Conservation (phyloP, 208 protist genomes). For the Trypanosoma avium region DNA sequence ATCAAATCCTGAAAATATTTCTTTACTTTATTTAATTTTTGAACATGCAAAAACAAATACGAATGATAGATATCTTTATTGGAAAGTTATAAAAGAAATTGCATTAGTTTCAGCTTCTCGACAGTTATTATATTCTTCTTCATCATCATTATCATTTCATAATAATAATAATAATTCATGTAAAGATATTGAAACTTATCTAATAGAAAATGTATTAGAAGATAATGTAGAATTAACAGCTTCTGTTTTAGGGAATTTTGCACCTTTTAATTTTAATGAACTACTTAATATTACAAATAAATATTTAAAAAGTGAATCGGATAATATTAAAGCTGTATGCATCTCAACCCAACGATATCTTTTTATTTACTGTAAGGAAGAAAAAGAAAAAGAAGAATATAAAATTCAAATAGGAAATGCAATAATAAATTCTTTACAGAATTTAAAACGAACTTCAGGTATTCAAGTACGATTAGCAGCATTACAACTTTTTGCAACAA, state of each 20-base stretch:
- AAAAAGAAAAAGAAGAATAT: neutral
- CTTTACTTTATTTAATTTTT: slow-evolving; percentile 28
- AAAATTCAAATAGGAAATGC: neutral
- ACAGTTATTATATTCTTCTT: neutral
- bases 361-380: neutral
- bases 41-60: slow-evolving; percentile 23
- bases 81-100: slow-evolving; percentile 43
- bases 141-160: slow-evolving; percentile 7
- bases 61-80: slow-evolving; percentile 40
- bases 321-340: slow-evolving; percentile 2
- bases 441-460: slow-evolving; percentile 17
- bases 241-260: slow-evolving; percentile 20
- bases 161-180: slow-evolving; percentile 38
- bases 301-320: slow-evolving; percentile 16
- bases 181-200: slow-evolving; percentile 22
- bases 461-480: slow-evolving; percentile 29
- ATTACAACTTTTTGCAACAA: slow-evolving; percentile 40
- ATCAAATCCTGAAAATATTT: slow-evolving; percentile 34
- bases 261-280: slow-evolving; percentile 15
- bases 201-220: slow-evolving; percentile 33
- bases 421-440: slow-evolving; percentile 14
- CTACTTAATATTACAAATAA: slow-evolving; percentile 7
- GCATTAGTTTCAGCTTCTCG: slow-evolving; percentile 23
- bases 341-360: slow-evolving; percentile 21
- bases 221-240: slow-evolving; percentile 26